These are phyloP conservation scores for Alternaria conjuncta DNA, from an alignment of 2,329 filamentous ascomycete genomes.

Conservation along the genomic window DNA sequence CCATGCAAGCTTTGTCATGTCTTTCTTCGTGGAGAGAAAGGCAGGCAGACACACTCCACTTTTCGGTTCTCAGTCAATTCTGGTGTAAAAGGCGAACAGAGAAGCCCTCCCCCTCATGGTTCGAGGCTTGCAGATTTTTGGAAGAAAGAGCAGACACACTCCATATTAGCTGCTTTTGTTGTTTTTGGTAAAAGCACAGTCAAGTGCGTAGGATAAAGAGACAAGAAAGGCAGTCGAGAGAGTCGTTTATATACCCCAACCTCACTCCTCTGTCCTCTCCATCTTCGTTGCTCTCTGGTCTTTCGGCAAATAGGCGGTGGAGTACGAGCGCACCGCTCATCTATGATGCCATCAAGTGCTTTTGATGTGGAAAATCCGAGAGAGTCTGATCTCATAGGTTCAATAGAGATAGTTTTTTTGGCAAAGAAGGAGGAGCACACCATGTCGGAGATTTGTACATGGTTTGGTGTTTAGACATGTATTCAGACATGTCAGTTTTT, in stretches of 20 bases:
- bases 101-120: no score
- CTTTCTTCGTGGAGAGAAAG: no score
- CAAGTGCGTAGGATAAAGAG: neutral
- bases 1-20: neutral
- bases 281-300: neutral
- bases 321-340: neutral
- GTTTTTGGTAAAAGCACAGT: neutral
- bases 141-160: neutral
- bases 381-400: neutral
- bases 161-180: no score
- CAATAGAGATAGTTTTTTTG: no score
- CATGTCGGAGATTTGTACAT: neutral
- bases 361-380: neutral
- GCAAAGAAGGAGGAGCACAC: neutral
- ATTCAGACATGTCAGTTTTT: fast-evolving
- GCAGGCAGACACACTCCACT: no score
- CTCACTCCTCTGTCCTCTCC: neutral
- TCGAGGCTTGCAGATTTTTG: no score
- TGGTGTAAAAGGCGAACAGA: no score
- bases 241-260: neutral
- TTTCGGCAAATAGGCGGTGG: neutral
- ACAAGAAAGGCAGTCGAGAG: neutral
- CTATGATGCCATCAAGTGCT: fast-evolving
- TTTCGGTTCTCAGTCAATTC: no score
- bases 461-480: neutral